A percentile compares a stretch with the other conserved stretches of the same genome.
These are phyloP conservation scores for Rubroboletus satanas DNA, from an alignment of 768 basidiomycete species.

Conservation along the genomic window DNA sequence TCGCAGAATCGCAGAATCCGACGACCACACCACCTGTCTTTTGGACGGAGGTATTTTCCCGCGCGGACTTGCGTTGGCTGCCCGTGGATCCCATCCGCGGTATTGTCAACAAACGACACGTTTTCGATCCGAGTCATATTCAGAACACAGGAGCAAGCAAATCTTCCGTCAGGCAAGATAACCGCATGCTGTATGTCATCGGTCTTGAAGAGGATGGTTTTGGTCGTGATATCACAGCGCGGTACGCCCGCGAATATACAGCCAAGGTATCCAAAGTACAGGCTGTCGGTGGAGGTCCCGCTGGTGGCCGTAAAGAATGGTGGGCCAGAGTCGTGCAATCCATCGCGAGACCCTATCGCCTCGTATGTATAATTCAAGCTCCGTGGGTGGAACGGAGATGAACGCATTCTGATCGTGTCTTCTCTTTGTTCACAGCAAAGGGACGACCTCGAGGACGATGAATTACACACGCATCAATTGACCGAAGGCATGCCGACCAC, in stretches of 20 bases:
- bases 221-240: constrained; percentile 84
- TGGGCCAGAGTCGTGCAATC: constrained; percentile 69
- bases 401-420: constrained; percentile 7
- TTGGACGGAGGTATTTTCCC: constrained; percentile 97
- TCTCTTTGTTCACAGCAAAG: constrained; percentile 55
- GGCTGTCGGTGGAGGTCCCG: constrained; percentile 46
- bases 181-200: constrained; percentile 89
- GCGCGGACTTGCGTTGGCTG: constrained; percentile 87
- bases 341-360: constrained; percentile 71
- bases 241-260: constrained; percentile 80
- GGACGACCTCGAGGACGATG: constrained; percentile 91
- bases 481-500: constrained; percentile 92
- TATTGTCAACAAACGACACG: constrained; percentile 73
- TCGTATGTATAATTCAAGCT: constrained; percentile 49
- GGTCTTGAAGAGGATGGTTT: constrained; percentile 94
- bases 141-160: constrained; percentile 17
- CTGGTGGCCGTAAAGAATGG: constrained; percentile 74
- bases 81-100: constrained; percentile 86
- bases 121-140: constrained; percentile 65
- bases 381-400: constrained; percentile 20
- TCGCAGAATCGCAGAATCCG: constrained; percentile 42
- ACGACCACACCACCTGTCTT: constrained; percentile 75
- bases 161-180: constrained; percentile 43
- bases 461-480: constrained; percentile 70
- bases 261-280: constrained; percentile 81